Conservation (phyloP, 1,139 yeast species). For the Hyphopichia fennica region DNA sequence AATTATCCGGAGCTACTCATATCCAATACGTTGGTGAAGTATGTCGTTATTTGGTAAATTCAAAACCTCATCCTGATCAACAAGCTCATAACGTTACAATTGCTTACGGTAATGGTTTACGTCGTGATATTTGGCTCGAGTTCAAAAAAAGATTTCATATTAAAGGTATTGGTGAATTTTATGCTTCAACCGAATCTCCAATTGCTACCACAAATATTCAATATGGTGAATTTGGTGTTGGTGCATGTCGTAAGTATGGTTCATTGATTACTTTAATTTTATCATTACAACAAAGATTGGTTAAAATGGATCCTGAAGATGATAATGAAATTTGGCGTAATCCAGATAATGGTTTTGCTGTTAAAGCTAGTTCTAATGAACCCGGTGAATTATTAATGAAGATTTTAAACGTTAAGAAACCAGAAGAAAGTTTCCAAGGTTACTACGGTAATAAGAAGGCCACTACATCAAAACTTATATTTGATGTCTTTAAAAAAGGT, state of each 20-base stretch:
- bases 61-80: slow-evolving; percentile 70
- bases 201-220: slow-evolving; percentile 86
- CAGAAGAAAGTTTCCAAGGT: slow-evolving; percentile 83
- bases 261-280: slow-evolving; percentile 54
- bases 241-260: slow-evolving; percentile 89
- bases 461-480: slow-evolving; percentile 69
- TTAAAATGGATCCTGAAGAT: slow-evolving; percentile 80
- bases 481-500: slow-evolving; percentile 76
- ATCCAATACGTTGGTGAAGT: slow-evolving; percentile 96
- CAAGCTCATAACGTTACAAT: slow-evolving; percentile 59
- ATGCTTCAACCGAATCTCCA: slow-evolving; percentile 93
- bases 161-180: slow-evolving; percentile 81
- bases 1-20: slow-evolving; percentile 68
- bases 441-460: slow-evolving; percentile 81
- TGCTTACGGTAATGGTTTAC: slow-evolving; percentile 91
- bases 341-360: slow-evolving; percentile 61
- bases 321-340: slow-evolving; percentile 72
- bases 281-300: slow-evolving; percentile 59
- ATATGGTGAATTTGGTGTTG: slow-evolving; percentile 76
- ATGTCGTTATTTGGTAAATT: slow-evolving; percentile 77
- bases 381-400: slow-evolving; percentile 89
- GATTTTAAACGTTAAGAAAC: slow-evolving; percentile 61
- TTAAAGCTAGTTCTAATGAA: slow-evolving; percentile 45
- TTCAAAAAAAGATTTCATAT: slow-evolving; percentile 79
- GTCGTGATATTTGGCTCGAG: slow-evolving; percentile 87